A percentile compares a stretch with the other conserved stretches of the same genome.
Conservation (phyloP, 495 filamentous ascomycete genomes). For the Aspergillus mulundensis region DNA sequence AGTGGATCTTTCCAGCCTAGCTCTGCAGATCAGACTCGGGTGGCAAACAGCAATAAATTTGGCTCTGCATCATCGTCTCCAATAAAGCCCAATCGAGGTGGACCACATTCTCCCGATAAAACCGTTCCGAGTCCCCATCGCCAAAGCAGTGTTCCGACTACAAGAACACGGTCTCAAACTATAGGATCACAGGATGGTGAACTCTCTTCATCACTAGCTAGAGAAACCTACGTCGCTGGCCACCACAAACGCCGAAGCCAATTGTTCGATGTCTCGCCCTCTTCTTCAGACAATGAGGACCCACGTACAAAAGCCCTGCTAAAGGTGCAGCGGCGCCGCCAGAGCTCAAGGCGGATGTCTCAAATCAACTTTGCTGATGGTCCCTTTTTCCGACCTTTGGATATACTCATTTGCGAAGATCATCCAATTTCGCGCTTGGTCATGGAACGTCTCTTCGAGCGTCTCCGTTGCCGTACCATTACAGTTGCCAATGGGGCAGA, state of each 20-base stretch:
- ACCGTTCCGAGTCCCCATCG: conserved; percentile 35
- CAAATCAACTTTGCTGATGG: conserved; percentile 78
- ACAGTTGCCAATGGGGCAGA: conserved; percentile 83
- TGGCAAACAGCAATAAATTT: conserved; percentile 49
- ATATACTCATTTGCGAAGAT: conserved; percentile 95
- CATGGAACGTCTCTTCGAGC: conserved; percentile 95
- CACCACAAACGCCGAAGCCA: conserved; percentile 92
- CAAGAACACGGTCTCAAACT: conserved; percentile 78
- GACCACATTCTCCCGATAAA: conserved; percentile 53
- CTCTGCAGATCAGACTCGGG: conserved; percentile 53
- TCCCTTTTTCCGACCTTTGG: conserved; percentile 82
- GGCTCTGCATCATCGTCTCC: conserved; percentile 70
- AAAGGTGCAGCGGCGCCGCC: conserved; percentile 87
- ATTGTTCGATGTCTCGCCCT: conserved; percentile 93
- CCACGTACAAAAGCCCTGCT: conserved; percentile 84
- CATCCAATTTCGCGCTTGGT: conserved; percentile 96
- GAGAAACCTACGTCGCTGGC: conserved; percentile 63
- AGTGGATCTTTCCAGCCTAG: conserved; percentile 68
- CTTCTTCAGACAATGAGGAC: conserved; percentile 95
- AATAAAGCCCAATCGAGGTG: conserved; percentile 63
- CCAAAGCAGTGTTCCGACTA: conserved; percentile 43
- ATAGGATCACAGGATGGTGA: conserved; percentile 93
- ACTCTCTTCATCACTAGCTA: conserved; percentile 36
- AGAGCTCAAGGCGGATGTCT: conserved; percentile 88
- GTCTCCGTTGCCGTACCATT: conserved; percentile 92